Percentiles rank a stretch among this genome's conserved stretches.
Evolutionary conservation across 164 flowering plant species (phyloP).

Genomic region (Saururus chinensis): DNA sequence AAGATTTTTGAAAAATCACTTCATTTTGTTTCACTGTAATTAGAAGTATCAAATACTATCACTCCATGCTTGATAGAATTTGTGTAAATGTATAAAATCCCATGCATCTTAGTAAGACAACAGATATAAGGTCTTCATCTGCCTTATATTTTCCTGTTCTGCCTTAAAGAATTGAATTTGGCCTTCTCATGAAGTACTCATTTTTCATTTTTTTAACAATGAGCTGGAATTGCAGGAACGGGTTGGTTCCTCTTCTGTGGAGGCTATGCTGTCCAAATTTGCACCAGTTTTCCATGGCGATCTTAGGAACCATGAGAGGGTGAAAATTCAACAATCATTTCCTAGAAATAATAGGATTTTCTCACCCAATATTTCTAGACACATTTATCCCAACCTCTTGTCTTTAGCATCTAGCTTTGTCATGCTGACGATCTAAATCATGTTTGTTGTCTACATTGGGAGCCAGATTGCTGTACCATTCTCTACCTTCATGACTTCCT

Average conservation of each 20-base stretch:
- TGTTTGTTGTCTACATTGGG: not conserved
- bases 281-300: constrained; percentile 86
- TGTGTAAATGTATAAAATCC: too few relatives aligned
- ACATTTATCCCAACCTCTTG: too few relatives aligned
- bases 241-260: constrained; percentile 64
- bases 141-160: not conserved
- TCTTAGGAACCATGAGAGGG: constrained; percentile 88
- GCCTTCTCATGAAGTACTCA: not conserved
- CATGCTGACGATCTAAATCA: not conserved
- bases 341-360: not conserved
- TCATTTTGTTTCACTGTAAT: too few relatives aligned
- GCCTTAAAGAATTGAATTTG: not conserved
- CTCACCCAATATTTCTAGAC: too few relatives aligned
- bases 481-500: constrained; percentile 51
- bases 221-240: constrained; percentile 33
- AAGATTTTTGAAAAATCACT: too few relatives aligned
- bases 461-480: constrained; percentile 68
- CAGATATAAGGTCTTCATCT: not conserved
- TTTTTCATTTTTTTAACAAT: not conserved
- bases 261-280: constrained; percentile 76
- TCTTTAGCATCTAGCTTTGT: not conserved
- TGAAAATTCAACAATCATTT: constrained; percentile 12
- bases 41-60: too few relatives aligned
- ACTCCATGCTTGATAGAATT: too few relatives aligned
- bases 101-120: not conserved